Conservation (phyloP, 306 rosid genomes). For the Castanea crenata region DNA sequence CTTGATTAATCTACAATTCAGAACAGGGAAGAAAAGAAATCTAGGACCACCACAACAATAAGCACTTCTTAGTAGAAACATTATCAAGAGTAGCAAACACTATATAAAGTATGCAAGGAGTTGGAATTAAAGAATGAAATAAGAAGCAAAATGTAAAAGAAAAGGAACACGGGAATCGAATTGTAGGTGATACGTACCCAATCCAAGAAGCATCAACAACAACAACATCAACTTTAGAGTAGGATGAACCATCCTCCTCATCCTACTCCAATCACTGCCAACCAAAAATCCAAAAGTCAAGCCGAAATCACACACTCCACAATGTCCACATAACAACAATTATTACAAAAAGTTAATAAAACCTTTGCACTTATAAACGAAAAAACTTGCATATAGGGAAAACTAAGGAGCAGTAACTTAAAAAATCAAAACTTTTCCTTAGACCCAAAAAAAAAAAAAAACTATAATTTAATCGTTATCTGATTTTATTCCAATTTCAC, state of each 20-base stretch:
- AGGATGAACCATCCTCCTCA: conserved; percentile 43
- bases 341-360: neutral
- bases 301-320: too few relatives aligned
- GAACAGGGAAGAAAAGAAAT: neutral
- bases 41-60: neutral
- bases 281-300: neutral
- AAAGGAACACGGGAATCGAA: neutral
- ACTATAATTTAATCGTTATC: neutral
- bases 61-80: neutral
- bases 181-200: conserved; percentile 29
- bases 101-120: neutral
- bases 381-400: neutral
- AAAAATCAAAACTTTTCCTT: neutral
- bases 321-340: neutral
- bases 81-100: too few relatives aligned
- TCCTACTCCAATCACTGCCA: conserved; percentile 43
- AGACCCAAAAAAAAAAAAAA: neutral
- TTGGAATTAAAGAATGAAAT: neutral
- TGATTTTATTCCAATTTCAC: neutral
- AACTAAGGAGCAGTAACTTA: neutral
- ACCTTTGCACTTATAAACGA: neutral
- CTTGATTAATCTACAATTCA: neutral
- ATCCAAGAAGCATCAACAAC: conserved; percentile 41
- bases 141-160: neutral
- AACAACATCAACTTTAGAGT: conserved; percentile 21